Conservation (phyloP, 345 rosid species). For the Hevea brasiliensis region DNA sequence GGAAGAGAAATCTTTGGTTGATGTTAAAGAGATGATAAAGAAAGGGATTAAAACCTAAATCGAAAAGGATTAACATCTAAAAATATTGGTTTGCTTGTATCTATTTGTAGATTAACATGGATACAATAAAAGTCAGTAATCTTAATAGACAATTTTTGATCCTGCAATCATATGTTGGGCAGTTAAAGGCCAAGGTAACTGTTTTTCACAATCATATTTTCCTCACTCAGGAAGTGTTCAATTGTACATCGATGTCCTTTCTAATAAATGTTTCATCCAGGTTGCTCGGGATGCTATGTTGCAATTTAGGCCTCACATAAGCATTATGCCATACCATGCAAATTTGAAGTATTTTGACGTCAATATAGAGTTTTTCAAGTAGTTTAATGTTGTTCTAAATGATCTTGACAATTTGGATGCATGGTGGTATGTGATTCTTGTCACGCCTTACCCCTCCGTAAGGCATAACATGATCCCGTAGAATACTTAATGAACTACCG, state of each 20-base stretch:
- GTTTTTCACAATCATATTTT: slow-evolving; percentile 3
- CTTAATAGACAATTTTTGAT: slow-evolving; percentile 93
- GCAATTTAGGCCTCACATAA: slow-evolving; percentile 85
- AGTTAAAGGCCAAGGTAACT: slow-evolving; percentile 89
- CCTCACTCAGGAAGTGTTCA: neutral
- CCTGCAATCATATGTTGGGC: slow-evolving; percentile 92
- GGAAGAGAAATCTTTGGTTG: too few species aligned
- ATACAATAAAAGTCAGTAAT: slow-evolving; percentile 98
- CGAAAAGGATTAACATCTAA: too few species aligned
- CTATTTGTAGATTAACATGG: slow-evolving; percentile 90
- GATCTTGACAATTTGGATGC: slow-evolving; percentile 98
- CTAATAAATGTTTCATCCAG: slow-evolving; percentile 39
- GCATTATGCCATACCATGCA: slow-evolving; percentile 81
- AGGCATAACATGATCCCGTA: too few species aligned
- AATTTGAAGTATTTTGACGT: slow-evolving; percentile 81
- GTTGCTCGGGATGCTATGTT: slow-evolving; percentile 96
- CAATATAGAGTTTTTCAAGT: slow-evolving; percentile 89
- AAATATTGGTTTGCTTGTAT: slow-evolving; percentile 12
- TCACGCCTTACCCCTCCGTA: too few species aligned
- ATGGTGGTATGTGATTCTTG: slow-evolving; percentile 91
- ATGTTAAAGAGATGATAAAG: too few species aligned
- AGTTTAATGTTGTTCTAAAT: slow-evolving; percentile 87
- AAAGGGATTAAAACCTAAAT: too few species aligned
- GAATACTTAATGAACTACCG: too few species aligned
- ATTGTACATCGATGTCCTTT: neutral